A percentile compares a stretch with the other conserved stretches of the same genome.
These are phyloP conservation scores for Rhizopus arrhizus DNA, from an alignment of 371 early-diverging fungal genomes.

Conservation along the genomic window DNA sequence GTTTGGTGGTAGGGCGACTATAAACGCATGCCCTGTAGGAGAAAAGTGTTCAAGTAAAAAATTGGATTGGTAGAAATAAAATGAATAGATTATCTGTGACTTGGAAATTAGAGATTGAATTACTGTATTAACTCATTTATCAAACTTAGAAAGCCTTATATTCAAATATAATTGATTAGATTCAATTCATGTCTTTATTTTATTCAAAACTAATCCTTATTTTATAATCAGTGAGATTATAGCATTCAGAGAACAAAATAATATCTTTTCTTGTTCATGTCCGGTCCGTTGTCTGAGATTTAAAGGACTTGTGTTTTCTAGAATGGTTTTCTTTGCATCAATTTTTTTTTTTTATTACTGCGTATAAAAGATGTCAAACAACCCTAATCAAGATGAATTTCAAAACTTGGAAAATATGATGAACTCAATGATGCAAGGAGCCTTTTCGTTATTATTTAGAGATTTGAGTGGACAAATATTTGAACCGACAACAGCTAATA, in stretches of 20 bases:
- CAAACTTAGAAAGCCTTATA: too few species aligned
- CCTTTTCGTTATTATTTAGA: slow-evolving; percentile 34
- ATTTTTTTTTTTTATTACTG: slow-evolving; percentile 2
- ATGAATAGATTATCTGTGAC: not conserved
- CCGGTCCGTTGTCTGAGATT: too few species aligned
- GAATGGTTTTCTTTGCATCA: not conserved
- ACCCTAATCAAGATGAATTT: slow-evolving; percentile 24
- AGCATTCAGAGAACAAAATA: too few species aligned
- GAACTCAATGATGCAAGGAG: slow-evolving; percentile 41
- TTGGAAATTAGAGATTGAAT: too few species aligned
- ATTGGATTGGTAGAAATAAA: slow-evolving; percentile 15
- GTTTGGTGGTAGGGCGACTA: slow-evolving; percentile 34
- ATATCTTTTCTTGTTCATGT: too few species aligned
- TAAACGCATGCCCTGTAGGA: slow-evolving; percentile 47
- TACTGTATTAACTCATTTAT: too few species aligned
- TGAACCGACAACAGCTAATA: slow-evolving; percentile 9
- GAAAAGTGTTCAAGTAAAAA: slow-evolving; percentile 10
- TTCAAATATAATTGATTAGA: too few species aligned
- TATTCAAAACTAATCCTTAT: too few species aligned
- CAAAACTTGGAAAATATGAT: slow-evolving; percentile 40
- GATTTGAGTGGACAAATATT: slow-evolving; percentile 17
- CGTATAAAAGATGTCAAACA: slow-evolving; percentile 19
- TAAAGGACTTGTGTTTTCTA: too few species aligned
- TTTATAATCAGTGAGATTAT: too few species aligned
- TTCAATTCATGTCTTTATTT: too few species aligned